Evolutionary conservation across 2,329 filamentous ascomycete species (phyloP).

Genomic region (Eurotiales sp.): DNA sequence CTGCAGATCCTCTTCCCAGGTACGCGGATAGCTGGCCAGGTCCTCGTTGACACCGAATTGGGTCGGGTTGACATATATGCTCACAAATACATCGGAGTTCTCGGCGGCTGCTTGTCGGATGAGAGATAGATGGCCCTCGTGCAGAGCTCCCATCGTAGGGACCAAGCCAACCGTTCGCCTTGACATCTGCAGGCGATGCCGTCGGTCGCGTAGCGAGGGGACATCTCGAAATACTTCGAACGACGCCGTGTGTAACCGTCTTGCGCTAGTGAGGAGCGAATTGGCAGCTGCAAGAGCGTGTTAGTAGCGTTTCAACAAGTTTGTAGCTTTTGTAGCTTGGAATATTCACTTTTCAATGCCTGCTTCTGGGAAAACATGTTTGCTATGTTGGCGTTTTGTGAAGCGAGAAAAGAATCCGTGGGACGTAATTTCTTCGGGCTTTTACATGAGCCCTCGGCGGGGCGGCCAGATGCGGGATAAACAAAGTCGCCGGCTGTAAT

Average conservation of each 20-base stretch:
- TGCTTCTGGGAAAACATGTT: constrained; percentile 4
- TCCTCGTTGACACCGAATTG: constrained; percentile 92
- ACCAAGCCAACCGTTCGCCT: constrained; percentile 79
- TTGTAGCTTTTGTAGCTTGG: constrained; percentile 1
- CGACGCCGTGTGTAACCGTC: constrained; percentile 17
- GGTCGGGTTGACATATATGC: constrained; percentile 93
- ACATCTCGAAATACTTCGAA: constrained; percentile 69
- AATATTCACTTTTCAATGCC: constrained; percentile 2
- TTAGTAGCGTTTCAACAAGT: not conserved
- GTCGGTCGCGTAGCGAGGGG: constrained; percentile 65
- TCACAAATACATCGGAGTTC: constrained; percentile 83
- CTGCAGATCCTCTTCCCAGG: constrained; percentile 73
- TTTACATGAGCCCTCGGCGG: too few species aligned
- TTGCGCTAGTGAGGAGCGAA: not conserved
- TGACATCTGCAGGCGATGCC: constrained; percentile 61
- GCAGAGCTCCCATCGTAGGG: constrained; percentile 97
- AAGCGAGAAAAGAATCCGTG: too few species aligned
- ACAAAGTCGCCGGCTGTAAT: not conserved
- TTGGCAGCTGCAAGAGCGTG: not conserved
- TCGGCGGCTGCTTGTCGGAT: constrained; percentile 79
- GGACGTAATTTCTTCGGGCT: too few species aligned
- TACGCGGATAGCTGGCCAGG: constrained; percentile 81
- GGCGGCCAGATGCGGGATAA: not conserved
- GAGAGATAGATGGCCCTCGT: constrained; percentile 82
- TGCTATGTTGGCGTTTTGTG: too few species aligned